Evolutionary conservation across 176 grass and related monocot genomes (phyloP), one percentile per base, ranked within the genome.

Genomic region (Avena insularis): DNA sequence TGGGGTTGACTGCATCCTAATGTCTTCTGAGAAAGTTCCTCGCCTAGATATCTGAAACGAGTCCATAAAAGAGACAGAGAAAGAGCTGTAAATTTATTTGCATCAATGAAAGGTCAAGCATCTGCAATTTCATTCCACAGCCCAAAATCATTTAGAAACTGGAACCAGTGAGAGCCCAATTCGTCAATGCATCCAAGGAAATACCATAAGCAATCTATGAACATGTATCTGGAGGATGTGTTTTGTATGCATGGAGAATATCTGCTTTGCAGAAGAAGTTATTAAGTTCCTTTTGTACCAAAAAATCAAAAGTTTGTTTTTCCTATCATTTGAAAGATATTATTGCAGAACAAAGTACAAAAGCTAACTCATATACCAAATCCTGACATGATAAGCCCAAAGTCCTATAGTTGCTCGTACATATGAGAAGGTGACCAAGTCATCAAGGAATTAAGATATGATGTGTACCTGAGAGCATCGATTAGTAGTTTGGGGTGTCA

Each of bases 1-100:
- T 86, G 88, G 91, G 68, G 85, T 90, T 29, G 88, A 93, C 5
- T 79, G 53, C 51, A 76, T 76, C 76, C 71, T 76, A 58, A 81
- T 13, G 23, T 91, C 76, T 77, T 47, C 27, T 75, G 59, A 83
- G 36, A 82, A 88, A 88, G 66, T 60, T 79, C 57, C 78, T 8
- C 38, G 56, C 54, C 79, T 88, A 31, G 74, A 48, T 55, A 54
- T 58, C 91, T 93, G 83, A 75, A 85, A 80, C 51, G 2, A 40
- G 8, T 55, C 10, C 57, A 74, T 56, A 66, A 88, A 1, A 57
- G 48, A 9, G 27, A 71, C 5, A 63, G 9, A 36, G 3, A 27
- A 31, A 56, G 54, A 89, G 23, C 5, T n/a, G 9, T 84, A 36
- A 80, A 50, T 81, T 88, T 10, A 76, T 66, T 81, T 69, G 59